Evolutionary conservation across 768 basidiomycete genomes (phyloP), one percentile per base, ranked within the genome.

Genomic region (Auricularia cornea): DNA sequence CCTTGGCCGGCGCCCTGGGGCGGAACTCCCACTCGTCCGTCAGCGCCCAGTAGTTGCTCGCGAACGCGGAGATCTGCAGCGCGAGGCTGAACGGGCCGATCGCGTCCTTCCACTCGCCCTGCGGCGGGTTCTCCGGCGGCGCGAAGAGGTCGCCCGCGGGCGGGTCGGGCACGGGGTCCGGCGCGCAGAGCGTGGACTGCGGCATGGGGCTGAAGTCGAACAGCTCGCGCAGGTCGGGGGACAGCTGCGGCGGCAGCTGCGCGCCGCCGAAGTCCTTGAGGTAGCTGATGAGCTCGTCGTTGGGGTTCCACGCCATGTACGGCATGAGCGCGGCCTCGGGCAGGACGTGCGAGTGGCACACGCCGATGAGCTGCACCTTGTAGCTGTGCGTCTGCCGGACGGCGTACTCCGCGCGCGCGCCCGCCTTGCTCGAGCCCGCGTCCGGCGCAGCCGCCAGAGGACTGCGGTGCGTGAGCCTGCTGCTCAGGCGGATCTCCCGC

Each of bases 1-100:
- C 59, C n/a, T 40, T 32, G 31, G 10, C 35, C 16, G n/a, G n/a
- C n/a, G 35, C 35, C 16, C 16, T 38, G 10, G 35, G 35, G 35
- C 35, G 35, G 35, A 60, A 62, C 30, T 84, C 82, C 82, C 84
- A 90, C 60, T 89, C 84, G 63, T 91, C 90, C 3, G 88, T 87
- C 1, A 88, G 79, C 38, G 82, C 80, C 88, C 90, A 94, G 66
- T 76, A 87, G 4, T 77, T 76, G 41, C 85, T 83, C 3, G 92
- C 67, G 41, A 79, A 78, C 0, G 86, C 80, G 0, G 85, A 88
- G 32, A 89, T 87, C 69, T 93, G 86, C 12, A 92, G 74, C 3
- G 89, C 90, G 18, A 89, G 73, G 1, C 86, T 85, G 68, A 82
- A 89, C 1, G 91, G 82, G 1, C 84, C 80, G 6, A 83, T 79